These are phyloP conservation scores for Mentha longifolia DNA, from an alignment of 257 asterid species.

Conservation along the genomic window DNA sequence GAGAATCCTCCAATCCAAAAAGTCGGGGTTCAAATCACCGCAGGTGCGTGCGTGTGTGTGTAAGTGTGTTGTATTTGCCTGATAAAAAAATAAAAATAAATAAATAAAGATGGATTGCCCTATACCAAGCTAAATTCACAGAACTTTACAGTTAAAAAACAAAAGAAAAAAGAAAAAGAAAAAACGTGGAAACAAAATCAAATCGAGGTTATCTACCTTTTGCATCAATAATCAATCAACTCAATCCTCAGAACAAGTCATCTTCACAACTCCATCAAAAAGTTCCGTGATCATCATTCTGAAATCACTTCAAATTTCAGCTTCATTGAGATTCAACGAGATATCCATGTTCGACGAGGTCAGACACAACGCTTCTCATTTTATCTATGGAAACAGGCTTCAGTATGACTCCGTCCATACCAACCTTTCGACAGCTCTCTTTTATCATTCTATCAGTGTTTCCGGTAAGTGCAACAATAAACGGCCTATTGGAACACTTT, in stretches of 20 bases:
- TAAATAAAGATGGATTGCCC: neutral
- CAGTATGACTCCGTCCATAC: slow-evolving; percentile 77
- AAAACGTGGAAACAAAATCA: slow-evolving; percentile 14
- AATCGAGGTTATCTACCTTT: slow-evolving; percentile 18
- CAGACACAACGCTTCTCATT: slow-evolving; percentile 81
- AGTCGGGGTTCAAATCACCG: too few relatives aligned
- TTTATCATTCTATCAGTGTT: slow-evolving; percentile 63
- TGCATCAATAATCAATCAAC: slow-evolving; percentile 18
- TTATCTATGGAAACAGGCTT: slow-evolving; percentile 89
- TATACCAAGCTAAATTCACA: slow-evolving; percentile 25
- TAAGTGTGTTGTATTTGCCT: too few relatives aligned
- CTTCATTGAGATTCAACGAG: slow-evolving; percentile 53
- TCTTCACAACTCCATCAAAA: slow-evolving; percentile 29
- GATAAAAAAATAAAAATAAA: too few relatives aligned
- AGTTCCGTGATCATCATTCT: slow-evolving; percentile 12
- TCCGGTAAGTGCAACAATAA: slow-evolving; percentile 74
- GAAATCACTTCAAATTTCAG: neutral
- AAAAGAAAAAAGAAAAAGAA: neutral
- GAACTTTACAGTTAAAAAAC: slow-evolving; percentile 20
- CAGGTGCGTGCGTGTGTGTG: too few relatives aligned
- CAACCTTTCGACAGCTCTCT: slow-evolving; percentile 81
- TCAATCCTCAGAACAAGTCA: slow-evolving; percentile 40
- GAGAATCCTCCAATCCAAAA: too few relatives aligned
- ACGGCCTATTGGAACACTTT: slow-evolving; percentile 61
- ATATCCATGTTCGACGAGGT: slow-evolving; percentile 73